Percentiles rank a stretch among this genome's conserved stretches.
Evolutionary conservation across 768 basidiomycete genomes (phyloP).

Genomic region (Symmetrospora coprosmae): DNA sequence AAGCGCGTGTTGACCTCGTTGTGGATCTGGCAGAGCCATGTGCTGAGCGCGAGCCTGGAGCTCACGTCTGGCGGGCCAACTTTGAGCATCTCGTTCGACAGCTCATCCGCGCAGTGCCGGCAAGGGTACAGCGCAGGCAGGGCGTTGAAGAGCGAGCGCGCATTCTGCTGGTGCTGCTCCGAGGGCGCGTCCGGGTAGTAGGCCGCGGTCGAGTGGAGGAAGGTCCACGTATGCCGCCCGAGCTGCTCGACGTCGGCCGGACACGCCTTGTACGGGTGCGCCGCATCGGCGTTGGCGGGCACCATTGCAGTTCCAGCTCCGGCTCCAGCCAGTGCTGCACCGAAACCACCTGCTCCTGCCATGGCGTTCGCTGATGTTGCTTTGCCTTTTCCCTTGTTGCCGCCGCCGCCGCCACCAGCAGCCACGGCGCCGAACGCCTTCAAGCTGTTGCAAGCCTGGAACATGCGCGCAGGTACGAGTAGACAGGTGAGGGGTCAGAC

Average conservation of each 20-base stretch:
- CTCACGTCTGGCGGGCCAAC: conserved; percentile 55
- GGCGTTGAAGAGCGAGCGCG: conserved; percentile 63
- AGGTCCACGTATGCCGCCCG: conserved; percentile 88
- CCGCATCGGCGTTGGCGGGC: conserved; percentile 33
- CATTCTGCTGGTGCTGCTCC: conserved; percentile 59
- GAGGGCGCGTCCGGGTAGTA: conserved; percentile 82
- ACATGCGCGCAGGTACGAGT: too few species aligned
- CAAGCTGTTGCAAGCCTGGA: conserved; percentile 22
- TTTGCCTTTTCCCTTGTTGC: conserved; percentile 36
- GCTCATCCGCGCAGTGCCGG: conserved; percentile 64
- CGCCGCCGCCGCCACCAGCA: too few species aligned
- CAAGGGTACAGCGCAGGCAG: conserved; percentile 80
- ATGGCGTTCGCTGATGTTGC: conserved; percentile 31
- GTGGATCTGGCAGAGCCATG: conserved; percentile 82
- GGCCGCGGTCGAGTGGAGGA: conserved; percentile 85
- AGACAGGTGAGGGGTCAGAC: conserved; percentile 28
- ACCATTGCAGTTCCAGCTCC: conserved; percentile 18
- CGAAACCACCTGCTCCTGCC: too few species aligned
- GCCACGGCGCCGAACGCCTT: conserved; percentile 60
- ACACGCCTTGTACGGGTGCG: conserved; percentile 43
- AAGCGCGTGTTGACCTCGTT: conserved; percentile 80
- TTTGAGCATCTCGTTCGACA: conserved; percentile 53
- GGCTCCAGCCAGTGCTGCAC: conserved; percentile 21
- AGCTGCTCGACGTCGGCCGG: conserved; percentile 81
- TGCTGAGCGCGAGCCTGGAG: conserved; percentile 51